Evolutionary conservation across 306 rosid genomes (phyloP), one percentile per base, ranked within the genome.

Genomic region (Chamaecrista fasciculata): DNA sequence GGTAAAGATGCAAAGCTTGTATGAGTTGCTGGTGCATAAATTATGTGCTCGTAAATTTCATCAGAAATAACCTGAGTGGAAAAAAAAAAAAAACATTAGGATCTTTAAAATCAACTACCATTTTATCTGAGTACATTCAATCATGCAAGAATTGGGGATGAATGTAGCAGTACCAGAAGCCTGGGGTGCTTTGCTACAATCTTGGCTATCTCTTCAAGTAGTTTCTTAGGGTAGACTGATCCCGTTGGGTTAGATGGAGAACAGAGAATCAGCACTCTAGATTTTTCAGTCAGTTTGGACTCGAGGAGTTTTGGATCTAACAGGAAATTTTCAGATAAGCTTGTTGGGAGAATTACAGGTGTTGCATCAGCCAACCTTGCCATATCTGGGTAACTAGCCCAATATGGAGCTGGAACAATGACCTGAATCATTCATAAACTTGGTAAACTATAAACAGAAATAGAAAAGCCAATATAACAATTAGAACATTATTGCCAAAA

Each of bases 241-340:
- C 99, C 99, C 1, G 99, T 95, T 40, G 99, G 99, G 78, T 95
- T 95, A 58, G 96, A 89, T 50, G 99, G 99, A 1, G 99, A 91
- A 66, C 99, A 91, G 53, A 95, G 88, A 80, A 95, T 87, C 69
- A 95, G 59, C 61, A 95, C 49, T 73, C 99, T 89, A 14, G 99
- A 91, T 73, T 66, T 91, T 68, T 85, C 87, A 11, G 90, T 91
- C 72, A 95, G 73, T 75, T 70, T 82, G 67, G 99, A 80, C 64
- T 91, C 85, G 0, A 95, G 96, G 49, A 75, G 79, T 66, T 85
- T 81, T 52, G 96, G 92, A 76, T 95, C 97, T 78, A 95, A 69
- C 12, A 91, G 89, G 78, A 95, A 95, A 72, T 91, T 66, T 19
- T 87, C 70, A 0, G 91, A 85, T 62, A 95, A 87, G 36, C 66